These are phyloP conservation scores for Lentinus polychrous DNA, from an alignment of 1,284 basidiomycete species.

Conservation along the genomic window DNA sequence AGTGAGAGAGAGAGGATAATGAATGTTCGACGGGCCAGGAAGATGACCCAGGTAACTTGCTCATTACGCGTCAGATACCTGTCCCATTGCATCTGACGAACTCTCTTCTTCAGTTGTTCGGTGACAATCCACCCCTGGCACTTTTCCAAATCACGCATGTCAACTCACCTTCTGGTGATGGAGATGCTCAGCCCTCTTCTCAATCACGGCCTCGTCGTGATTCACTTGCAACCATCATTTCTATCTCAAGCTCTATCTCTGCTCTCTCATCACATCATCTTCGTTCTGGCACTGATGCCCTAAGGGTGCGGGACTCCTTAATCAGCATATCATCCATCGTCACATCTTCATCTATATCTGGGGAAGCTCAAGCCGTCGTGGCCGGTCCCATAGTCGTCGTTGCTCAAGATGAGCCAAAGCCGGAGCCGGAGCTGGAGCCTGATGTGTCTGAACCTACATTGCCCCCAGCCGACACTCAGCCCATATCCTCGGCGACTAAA, in stretches of 20 bases:
- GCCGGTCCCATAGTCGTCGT: not conserved
- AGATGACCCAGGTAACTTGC: constrained; percentile 39
- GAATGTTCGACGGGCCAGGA: constrained; percentile 38
- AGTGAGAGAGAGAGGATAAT: constrained; percentile 28
- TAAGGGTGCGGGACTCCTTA: constrained; percentile 3
- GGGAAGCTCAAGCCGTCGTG: not conserved
- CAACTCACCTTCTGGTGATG: constrained; percentile 11
- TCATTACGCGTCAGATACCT: not conserved
- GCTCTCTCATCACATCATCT: constrained; percentile 1
- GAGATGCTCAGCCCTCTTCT: constrained; percentile 4
- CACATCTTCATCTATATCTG: not conserved
- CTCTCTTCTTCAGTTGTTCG: constrained; percentile 32
- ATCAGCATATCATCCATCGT: constrained; percentile 6
- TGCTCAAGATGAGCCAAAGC: not conserved
- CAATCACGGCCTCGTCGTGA: constrained; percentile 13
- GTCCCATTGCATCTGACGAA: constrained; percentile 3
- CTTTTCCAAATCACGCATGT: constrained; percentile 27
- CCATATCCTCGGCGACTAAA: no score
- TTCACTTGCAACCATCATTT: constrained; percentile 24
- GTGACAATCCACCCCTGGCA: constrained; percentile 34
- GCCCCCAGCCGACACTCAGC: no score
- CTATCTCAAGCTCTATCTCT: constrained; percentile 15
- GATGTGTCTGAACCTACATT: no score
- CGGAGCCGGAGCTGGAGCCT: no score
- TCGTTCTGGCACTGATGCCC: not conserved